These are phyloP conservation scores for Dalbergia cochinchinensis DNA, from an alignment of 306 rosid species.

Conservation along the genomic window DNA sequence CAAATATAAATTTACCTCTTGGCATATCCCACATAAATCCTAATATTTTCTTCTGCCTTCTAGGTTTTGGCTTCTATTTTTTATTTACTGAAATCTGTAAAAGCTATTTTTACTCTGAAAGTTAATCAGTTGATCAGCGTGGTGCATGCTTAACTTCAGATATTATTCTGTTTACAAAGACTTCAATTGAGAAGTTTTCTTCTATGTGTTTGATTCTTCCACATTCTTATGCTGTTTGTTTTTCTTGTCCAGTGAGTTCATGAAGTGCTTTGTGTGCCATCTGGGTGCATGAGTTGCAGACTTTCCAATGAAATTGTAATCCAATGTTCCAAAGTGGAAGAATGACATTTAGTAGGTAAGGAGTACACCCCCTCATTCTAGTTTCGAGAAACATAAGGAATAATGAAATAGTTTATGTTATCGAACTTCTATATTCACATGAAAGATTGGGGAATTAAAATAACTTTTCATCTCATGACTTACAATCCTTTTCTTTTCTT, in stretches of 20 bases:
- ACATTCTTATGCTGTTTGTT: constrained; percentile 28
- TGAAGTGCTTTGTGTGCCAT: constrained; percentile 36
- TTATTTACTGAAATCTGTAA: constrained; percentile 32
- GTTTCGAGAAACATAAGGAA: constrained; percentile 29
- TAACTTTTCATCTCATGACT: neutral
- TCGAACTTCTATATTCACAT: constrained; percentile 9
- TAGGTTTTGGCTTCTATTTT: neutral
- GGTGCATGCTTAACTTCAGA: constrained; percentile 5
- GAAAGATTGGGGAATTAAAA: constrained; percentile 7
- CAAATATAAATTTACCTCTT: neutral
- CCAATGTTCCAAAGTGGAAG: constrained; percentile 27
- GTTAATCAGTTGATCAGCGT: neutral
- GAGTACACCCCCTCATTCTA: neutral
- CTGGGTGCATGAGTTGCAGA: constrained; percentile 40
- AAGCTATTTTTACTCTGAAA: constrained; percentile 8
- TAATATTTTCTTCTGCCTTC: constrained; percentile 2
- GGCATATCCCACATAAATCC: constrained; percentile 6
- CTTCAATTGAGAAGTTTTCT: neutral
- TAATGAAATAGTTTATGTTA: constrained; percentile 30
- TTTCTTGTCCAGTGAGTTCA: constrained; percentile 58
- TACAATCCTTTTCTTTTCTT: neutral
- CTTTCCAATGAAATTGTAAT: constrained; percentile 6
- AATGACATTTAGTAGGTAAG: constrained; percentile 50
- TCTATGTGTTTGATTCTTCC: neutral
- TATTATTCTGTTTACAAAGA: neutral